Percentiles rank a stretch among this genome's conserved stretches.
These are phyloP conservation scores for Cordia subcordata DNA, from an alignment of 257 asterid species.

Conservation along the genomic window DNA sequence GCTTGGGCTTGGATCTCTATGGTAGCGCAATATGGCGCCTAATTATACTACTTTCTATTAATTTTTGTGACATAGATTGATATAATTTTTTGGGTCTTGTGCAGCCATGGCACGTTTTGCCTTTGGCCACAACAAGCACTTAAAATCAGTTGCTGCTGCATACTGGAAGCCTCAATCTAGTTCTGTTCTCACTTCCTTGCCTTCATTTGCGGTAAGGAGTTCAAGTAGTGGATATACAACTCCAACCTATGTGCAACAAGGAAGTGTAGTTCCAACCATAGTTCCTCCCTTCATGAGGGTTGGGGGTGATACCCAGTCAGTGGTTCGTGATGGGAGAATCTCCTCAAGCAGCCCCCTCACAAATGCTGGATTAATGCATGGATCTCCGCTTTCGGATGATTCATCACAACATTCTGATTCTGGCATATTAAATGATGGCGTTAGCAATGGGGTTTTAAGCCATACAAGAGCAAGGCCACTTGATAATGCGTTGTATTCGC, in stretches of 20 bases:
- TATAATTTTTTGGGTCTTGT: conserved; percentile 21
- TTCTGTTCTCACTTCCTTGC: conserved; percentile 78
- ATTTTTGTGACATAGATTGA: not conserved
- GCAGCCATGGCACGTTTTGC: conserved; percentile 98
- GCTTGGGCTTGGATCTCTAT: no score
- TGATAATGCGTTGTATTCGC: conserved; percentile 78
- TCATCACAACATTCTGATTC: conserved; percentile 95
- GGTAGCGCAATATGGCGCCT: no score
- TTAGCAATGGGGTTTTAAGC: conserved; percentile 66
- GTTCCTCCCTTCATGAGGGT: conserved; percentile 60
- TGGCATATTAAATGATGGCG: conserved; percentile 58
- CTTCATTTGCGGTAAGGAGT: conserved; percentile 65
- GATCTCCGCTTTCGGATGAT: conserved; percentile 96
- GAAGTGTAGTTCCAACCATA: conserved; percentile 62
- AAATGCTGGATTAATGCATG: conserved; percentile 81
- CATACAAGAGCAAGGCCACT: conserved; percentile 68
- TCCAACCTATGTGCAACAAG: conserved; percentile 67
- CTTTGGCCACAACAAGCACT: conserved; percentile 90
- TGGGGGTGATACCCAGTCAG: conserved; percentile 56
- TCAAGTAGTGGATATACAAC: conserved; percentile 79
- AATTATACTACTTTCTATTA: not conserved
- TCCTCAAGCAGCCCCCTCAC: conserved; percentile 91
- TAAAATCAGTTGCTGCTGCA: conserved; percentile 90
- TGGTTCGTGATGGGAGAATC: conserved; percentile 73
- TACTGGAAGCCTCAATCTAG: conserved; percentile 75